Conservation (phyloP, 1,284 basidiomycete genomes). For the Somion occarium region DNA sequence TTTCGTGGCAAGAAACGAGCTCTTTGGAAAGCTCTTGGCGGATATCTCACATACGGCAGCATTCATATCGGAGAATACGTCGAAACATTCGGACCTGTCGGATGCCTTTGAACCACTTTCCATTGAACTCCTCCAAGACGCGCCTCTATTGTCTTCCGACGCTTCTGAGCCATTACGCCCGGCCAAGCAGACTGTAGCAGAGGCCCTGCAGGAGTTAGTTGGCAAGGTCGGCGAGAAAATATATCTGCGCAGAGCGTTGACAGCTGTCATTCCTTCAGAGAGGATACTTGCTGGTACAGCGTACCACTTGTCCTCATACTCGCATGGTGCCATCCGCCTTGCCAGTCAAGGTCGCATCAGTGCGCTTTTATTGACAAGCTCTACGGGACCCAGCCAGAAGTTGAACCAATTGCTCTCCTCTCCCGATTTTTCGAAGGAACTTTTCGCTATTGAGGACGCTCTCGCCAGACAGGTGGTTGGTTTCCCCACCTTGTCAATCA, state of each 20-base stretch:
- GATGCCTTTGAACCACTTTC: slow-evolving; percentile 13
- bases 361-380: slow-evolving; percentile 58
- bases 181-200: slow-evolving; percentile 51
- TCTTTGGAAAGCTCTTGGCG: slow-evolving; percentile 75
- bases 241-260: slow-evolving; percentile 67
- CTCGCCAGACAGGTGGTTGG: slow-evolving; percentile 85
- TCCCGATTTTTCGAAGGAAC: slow-evolving; percentile 43
- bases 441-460: slow-evolving; percentile 69
- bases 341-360: slow-evolving; percentile 65
- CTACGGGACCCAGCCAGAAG: slow-evolving; percentile 39
- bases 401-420: slow-evolving; percentile 40
- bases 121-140: slow-evolving; percentile 57
- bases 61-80: slow-evolving; percentile 48
- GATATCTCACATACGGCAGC: slow-evolving; percentile 88
- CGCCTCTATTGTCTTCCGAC: slow-evolving; percentile 59
- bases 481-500: slow-evolving; percentile 70
- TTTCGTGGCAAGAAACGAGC: slow-evolving; percentile 86
- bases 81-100: slow-evolving; percentile 10
- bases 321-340: slow-evolving; percentile 55
- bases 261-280: slow-evolving; percentile 51
- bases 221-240: slow-evolving; percentile 91
- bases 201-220: slow-evolving; percentile 76
- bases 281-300: slow-evolving; percentile 32
- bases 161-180: slow-evolving; percentile 23
- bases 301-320: slow-evolving; percentile 72